Percentiles rank a stretch among this genome's conserved stretches.
Evolutionary conservation across 768 basidiomycete species (phyloP).

Genomic region (Panus rudis): DNA sequence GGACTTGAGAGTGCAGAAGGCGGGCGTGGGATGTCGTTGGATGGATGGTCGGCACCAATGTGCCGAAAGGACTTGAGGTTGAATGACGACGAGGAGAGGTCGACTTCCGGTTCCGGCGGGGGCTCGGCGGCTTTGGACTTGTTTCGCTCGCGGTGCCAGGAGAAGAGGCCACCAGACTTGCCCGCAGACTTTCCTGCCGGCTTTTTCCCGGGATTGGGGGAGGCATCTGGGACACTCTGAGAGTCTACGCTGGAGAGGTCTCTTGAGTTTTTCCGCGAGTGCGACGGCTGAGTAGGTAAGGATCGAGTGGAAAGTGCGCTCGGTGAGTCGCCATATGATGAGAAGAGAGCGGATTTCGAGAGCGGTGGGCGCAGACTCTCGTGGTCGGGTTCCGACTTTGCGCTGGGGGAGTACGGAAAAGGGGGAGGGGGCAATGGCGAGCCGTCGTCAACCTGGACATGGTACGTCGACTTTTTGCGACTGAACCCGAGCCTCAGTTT

Average conservation of each 20-base stretch:
- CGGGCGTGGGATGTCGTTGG: conserved; percentile 21
- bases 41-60: conserved; percentile 39
- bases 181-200: no score
- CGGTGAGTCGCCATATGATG: conserved; percentile 45
- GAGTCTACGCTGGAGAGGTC: conserved; percentile 7
- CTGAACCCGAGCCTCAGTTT: conserved; percentile 41
- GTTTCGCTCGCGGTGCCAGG: conserved; percentile 38
- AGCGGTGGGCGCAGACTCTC: conserved; percentile 48
- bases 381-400: conserved; percentile 38
- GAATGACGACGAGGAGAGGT: conserved; percentile 40
- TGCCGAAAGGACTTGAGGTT: conserved; percentile 73
- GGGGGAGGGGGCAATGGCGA: conserved; percentile 16
- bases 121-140: conserved; percentile 31
- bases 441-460: conserved; percentile 25
- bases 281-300: conserved; percentile 38
- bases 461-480: conserved; percentile 25
- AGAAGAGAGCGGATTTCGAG: conserved; percentile 58
- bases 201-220: conserved; percentile 25
- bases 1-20: conserved; percentile 12
- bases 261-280: conserved; percentile 6
- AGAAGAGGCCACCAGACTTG: conserved; percentile 32
- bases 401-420: conserved; percentile 24
- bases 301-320: conserved; percentile 56
- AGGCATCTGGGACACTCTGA: conserved; percentile 4
- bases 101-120: conserved; percentile 10